A percentile compares a stretch with the other conserved stretches of the same genome.
These are phyloP conservation scores for Pyracantha coccinea DNA, from an alignment of 331 rosid species.

Conservation along the genomic window DNA sequence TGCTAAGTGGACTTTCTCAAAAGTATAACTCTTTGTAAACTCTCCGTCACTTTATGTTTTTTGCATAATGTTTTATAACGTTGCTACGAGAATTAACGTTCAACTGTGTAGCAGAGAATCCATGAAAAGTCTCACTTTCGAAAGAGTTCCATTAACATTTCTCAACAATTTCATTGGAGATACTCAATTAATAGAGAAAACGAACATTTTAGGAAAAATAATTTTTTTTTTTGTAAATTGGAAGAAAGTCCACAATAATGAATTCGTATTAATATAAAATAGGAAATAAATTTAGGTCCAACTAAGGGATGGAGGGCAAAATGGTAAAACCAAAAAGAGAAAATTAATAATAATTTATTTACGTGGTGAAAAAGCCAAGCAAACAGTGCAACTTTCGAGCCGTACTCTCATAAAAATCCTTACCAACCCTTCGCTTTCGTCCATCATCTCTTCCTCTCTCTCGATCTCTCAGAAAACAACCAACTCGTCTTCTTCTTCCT, in stretches of 20 bases:
- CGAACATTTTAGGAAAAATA: not conserved
- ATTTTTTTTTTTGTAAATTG: not conserved
- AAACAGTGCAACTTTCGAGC: not conserved
- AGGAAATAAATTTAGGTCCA: not conserved
- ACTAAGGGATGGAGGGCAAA: not conserved
- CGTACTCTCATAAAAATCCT: not conserved
- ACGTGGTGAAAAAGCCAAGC: not conserved
- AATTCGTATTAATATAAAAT: not conserved
- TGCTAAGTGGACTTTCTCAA: too few relatives aligned
- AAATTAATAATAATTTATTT: not conserved
- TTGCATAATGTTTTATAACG: accelerated
- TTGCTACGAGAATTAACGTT: too few relatives aligned
- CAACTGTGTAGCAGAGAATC: accelerated
- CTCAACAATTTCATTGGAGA: not conserved
- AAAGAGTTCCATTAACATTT: too few relatives aligned
- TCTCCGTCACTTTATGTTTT: too few relatives aligned
- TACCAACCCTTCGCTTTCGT: constrained; percentile 4
- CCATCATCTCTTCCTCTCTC: not conserved
- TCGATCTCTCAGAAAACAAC: not conserved
- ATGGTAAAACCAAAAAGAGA: not conserved
- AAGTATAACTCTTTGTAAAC: too few relatives aligned
- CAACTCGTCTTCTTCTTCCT: not conserved
- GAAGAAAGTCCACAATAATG: not conserved
- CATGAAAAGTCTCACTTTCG: accelerated
- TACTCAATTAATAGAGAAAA: not conserved